Percentiles rank a stretch among this genome's conserved stretches.
These are phyloP conservation scores for Alnus glutinosa DNA, from an alignment of 306 rosid species.

Conservation along the genomic window DNA sequence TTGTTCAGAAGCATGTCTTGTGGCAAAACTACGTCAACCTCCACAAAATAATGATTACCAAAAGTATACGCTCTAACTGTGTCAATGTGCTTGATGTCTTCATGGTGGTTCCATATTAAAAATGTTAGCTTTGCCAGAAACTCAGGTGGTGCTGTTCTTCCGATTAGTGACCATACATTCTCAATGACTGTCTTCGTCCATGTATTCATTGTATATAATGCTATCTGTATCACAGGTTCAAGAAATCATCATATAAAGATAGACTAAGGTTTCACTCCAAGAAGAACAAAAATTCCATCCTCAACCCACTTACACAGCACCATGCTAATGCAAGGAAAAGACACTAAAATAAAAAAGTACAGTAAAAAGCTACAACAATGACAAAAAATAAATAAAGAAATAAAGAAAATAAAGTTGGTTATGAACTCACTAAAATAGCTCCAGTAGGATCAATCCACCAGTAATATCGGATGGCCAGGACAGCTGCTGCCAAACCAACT, in stretches of 20 bases:
- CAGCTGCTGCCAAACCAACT: constrained; percentile 79
- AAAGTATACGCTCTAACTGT: constrained; percentile 86
- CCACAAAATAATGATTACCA: constrained; percentile 73
- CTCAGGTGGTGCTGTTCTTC: constrained; percentile 83
- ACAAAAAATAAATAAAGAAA: not conserved
- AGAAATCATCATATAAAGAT: not conserved
- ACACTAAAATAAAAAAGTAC: not conserved
- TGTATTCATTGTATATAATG: constrained; percentile 64
- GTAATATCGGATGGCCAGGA: constrained; percentile 50
- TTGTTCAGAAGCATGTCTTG: constrained; percentile 56
- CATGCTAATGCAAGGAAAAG: not conserved
- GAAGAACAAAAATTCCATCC: not conserved
- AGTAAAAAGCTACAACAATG: not conserved
- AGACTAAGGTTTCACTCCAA: not conserved
- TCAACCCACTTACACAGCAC: not conserved
- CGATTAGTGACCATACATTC: constrained; percentile 64
- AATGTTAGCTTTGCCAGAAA: constrained; percentile 68
- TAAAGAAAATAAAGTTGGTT: constrained; percentile 6
- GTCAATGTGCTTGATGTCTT: constrained; percentile 67
- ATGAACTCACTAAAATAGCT: constrained; percentile 71
- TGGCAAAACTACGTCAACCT: constrained; percentile 75
- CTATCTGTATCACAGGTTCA: constrained; percentile 56
- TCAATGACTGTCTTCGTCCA: constrained; percentile 77
- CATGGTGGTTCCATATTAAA: constrained; percentile 80
- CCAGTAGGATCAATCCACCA: constrained; percentile 90